Evolutionary conservation across 345 rosid species (phyloP), one percentile per base, ranked within the genome.

Genomic region (Dipteronia sinensis): DNA sequence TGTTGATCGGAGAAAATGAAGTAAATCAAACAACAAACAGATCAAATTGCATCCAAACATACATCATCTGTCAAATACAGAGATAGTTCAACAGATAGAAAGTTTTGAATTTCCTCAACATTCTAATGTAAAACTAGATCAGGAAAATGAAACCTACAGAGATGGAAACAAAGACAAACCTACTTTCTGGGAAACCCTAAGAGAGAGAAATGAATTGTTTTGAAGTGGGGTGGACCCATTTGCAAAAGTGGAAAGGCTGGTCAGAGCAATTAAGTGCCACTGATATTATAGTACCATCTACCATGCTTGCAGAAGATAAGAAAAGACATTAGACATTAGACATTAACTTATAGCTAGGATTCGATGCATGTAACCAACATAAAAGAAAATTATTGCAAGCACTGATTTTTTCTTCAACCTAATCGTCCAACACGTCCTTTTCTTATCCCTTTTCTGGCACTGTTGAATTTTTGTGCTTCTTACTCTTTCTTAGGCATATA

Each of bases 141-240:
- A 49, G 55, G 17, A 49, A 15, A 49, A 3, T 15, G 55, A 49
- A 49, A 19, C 19, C 55, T 49, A 15, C 19, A 49, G 17, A 49
- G 19, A 49, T 11, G 55, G 55, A 10, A 49, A 11, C 55, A 13
- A 49, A 49, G 46, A 42, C 46, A 9, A 15, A 13, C 55, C 55
- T 49, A 10, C 55, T 49, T 11, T 11, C 55, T 13, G 55, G 55
- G 16, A 49, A 49, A 49, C 55, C 55, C 55, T 49, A 49, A 15
- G 55, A 58, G 63, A 58, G 63, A 58, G 63, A 17, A 8, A 56
- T 17, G n/a, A 20, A n/a, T 19, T 17, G 63, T 17, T 19, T n/a
- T 19, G 63, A 49, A 49, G 63, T 58, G 46, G 46, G 25, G 63
- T 58, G 63, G 63, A 58, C 63, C 63, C 63, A 58, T 58, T 58